Evolutionary conservation across 2,329 filamentous ascomycete species (phyloP).

Genomic region (Cryphonectria carpinicola): DNA sequence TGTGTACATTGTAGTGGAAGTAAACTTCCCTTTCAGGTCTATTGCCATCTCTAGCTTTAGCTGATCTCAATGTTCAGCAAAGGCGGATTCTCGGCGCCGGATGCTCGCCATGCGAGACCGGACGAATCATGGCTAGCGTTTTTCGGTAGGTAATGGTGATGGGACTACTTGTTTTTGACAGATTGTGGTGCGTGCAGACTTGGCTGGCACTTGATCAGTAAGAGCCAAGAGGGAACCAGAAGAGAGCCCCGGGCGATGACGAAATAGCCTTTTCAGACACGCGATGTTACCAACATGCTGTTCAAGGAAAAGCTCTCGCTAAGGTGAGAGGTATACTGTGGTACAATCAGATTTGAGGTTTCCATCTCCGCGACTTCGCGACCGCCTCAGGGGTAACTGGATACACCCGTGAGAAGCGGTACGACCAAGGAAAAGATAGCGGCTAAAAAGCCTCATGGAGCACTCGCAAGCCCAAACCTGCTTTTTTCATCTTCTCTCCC

Average conservation of each 20-base stretch:
- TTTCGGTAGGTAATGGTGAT: neutral
- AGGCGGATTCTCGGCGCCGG: constrained; percentile 10
- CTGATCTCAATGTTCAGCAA: constrained; percentile 8
- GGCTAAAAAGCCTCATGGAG: neutral
- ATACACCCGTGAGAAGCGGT: neutral
- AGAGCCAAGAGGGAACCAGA: neutral
- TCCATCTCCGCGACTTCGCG: constrained; percentile 4
- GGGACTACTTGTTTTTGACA: neutral
- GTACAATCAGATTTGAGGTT: neutral
- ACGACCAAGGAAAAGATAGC: neutral
- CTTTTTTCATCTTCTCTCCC: neutral
- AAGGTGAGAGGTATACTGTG: neutral
- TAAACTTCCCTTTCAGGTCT: neutral
- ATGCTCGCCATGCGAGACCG: neutral
- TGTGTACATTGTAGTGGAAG: constrained; percentile 13
- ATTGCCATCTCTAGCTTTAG: neutral
- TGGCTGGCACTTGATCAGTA: neutral
- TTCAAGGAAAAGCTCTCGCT: neutral
- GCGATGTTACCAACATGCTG: constrained; percentile 3
- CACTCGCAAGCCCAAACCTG: neutral
- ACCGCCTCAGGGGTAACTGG: neutral
- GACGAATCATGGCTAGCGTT: neutral
- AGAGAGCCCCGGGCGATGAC: neutral
- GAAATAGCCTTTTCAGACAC: neutral
- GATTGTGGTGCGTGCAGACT: neutral